Evolutionary conservation across 148 eudicot genomes (phyloP).

Genomic region (Spergularia marina): DNA sequence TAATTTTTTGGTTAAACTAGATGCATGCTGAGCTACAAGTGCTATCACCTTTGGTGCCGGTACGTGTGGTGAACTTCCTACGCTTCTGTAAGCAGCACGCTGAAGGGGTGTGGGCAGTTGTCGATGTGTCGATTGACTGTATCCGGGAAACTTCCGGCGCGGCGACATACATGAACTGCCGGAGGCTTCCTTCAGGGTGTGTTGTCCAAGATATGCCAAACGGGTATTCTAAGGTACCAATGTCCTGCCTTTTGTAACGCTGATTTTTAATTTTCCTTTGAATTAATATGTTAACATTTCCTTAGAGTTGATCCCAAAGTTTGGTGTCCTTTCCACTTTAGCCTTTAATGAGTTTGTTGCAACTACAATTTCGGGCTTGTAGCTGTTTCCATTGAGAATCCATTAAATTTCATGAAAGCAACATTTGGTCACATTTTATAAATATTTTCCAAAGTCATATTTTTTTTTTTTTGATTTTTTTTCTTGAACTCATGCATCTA

Average conservation of each 20-base stretch:
- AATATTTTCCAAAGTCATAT: slow-evolving; percentile 15
- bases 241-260: not conserved
- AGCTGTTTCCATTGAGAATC: slow-evolving; percentile 35
- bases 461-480: not conserved
- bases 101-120: slow-evolving; percentile 95
- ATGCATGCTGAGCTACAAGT: slow-evolving; percentile 97
- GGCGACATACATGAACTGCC: slow-evolving; percentile 50
- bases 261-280: not conserved
- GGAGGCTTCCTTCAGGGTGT: slow-evolving; percentile 97
- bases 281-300: slow-evolving; percentile 28
- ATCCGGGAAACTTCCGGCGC: slow-evolving; percentile 59
- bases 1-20: slow-evolving; percentile 25
- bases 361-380: slow-evolving; percentile 51
- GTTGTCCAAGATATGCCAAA: slow-evolving; percentile 98
- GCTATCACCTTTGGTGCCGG: slow-evolving; percentile 88
- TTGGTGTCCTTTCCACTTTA: slow-evolving; percentile 37
- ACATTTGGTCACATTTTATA: slow-evolving; percentile 16
- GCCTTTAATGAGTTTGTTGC: slow-evolving; percentile 74
- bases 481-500: slow-evolving; percentile 40
- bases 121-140: slow-evolving; percentile 78
- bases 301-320: slow-evolving; percentile 45
- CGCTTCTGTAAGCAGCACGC: slow-evolving; percentile 96
- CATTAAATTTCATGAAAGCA: slow-evolving; percentile 41
- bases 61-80: slow-evolving; percentile 78
- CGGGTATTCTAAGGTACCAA: slow-evolving; percentile 87